Conservation (phyloP, 805 yeast genomes). For the Yarrowia divulgata region DNA sequence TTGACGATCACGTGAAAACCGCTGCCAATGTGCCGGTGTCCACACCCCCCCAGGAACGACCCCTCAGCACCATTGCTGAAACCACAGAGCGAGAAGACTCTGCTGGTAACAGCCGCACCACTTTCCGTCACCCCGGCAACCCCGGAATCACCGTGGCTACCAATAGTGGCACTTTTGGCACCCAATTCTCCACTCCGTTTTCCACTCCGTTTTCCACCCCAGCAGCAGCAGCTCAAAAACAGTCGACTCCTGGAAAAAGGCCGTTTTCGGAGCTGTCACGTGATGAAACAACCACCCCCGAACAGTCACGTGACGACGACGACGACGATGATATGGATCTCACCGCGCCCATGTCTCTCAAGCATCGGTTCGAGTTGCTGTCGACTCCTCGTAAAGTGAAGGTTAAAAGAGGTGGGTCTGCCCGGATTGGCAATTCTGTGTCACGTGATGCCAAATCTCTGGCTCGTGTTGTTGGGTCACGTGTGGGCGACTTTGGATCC, state of each 20-base stretch:
- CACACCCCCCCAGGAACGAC: neutral
- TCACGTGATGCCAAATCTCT: neutral
- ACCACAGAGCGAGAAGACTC: conserved; percentile 5
- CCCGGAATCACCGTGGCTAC: neutral
- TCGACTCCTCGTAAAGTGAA: conserved; percentile 26
- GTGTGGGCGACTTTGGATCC: neutral
- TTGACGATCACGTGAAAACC: no score
- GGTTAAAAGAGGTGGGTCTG: neutral
- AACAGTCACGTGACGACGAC: conserved; percentile 10
- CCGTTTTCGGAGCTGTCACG: conserved; percentile 29
- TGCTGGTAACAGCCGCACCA: neutral
- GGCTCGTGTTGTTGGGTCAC: neutral
- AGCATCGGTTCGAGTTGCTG: conserved; percentile 20
- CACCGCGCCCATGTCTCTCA: conserved; percentile 7
- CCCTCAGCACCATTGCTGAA: conserved; percentile 19
- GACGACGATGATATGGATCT: neutral
- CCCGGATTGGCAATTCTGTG: neutral
- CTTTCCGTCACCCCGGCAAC: neutral
- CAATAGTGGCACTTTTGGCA: conserved; percentile 6
- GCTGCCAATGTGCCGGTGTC: no score
- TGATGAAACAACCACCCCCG: conserved; percentile 1
- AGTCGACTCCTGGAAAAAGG: conserved; percentile 9
- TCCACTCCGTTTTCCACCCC: neutral
- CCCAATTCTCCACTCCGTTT: conserved; percentile 4
- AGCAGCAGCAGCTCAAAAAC: neutral